phyloP scores from a whole-genome alignment of 2,329 filamentous ascomycete genomes.

The Aureobasidium sp. region DNA sequence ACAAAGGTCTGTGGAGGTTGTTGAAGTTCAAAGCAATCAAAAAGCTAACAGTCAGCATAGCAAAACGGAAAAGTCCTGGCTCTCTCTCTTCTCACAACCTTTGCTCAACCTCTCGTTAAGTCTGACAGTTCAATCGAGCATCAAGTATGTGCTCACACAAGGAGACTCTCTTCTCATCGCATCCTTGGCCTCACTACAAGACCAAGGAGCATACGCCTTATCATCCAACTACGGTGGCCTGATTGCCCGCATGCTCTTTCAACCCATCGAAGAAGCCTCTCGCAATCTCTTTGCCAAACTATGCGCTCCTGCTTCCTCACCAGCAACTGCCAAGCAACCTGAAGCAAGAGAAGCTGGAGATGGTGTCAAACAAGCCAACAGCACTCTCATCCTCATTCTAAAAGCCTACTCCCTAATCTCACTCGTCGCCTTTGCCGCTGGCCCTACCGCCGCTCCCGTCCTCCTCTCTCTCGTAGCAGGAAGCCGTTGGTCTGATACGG shows the following conservation, averaged over 20 bases:
- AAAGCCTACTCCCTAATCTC: slow-evolving; percentile 68
- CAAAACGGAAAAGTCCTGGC: slow-evolving; percentile 38
- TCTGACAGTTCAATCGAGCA: slow-evolving; percentile 75
- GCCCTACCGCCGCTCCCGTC: slow-evolving; percentile 65
- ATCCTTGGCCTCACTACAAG: slow-evolving; percentile 62
- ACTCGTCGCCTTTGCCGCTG: slow-evolving; percentile 58
- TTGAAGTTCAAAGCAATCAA: background rate
- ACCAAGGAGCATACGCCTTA: slow-evolving; percentile 86
- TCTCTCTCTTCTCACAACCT: slow-evolving; percentile 57
- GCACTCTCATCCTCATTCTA: slow-evolving; percentile 56
- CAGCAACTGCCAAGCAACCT: background rate
- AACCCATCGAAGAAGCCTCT: slow-evolving; percentile 90
- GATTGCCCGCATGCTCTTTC: slow-evolving; percentile 79
- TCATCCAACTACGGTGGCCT: slow-evolving; percentile 90
- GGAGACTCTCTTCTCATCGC: slow-evolving; percentile 87
- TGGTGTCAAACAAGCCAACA: background rate
- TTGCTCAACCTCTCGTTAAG: slow-evolving; percentile 69
- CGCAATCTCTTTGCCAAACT: slow-evolving; percentile 82
- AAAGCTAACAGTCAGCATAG: slow-evolving; percentile 6
- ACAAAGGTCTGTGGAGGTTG: background rate
- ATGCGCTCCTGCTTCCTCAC: slow-evolving; percentile 38
- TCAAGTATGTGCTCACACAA: slow-evolving; percentile 91
- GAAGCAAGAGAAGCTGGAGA: background rate
- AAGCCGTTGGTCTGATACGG: slow-evolving; percentile 62
- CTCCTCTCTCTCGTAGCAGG: slow-evolving; percentile 71